These are phyloP conservation scores for Neophaeococcomyces mojaviensis DNA, from an alignment of 2,329 filamentous ascomycete genomes.

Conservation along the genomic window DNA sequence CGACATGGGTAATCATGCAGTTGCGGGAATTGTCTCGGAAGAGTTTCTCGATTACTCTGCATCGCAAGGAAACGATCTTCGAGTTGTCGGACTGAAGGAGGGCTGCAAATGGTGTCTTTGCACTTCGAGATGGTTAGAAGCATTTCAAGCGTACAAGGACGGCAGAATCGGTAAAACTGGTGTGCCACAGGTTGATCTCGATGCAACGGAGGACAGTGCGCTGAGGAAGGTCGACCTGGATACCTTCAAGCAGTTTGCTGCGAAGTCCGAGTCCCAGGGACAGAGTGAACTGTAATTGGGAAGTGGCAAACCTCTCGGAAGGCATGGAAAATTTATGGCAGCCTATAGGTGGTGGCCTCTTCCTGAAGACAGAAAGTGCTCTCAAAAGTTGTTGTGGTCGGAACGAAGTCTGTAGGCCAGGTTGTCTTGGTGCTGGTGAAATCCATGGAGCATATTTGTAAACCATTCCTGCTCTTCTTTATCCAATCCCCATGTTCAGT, in stretches of 20 bases:
- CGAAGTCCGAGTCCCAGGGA: constrained; percentile 21
- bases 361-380: too few species aligned
- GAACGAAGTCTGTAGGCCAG: too few species aligned
- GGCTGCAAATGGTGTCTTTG: constrained; percentile 61
- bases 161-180: constrained; percentile 27
- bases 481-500: too few species aligned
- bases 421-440: too few species aligned
- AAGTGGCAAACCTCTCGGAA: too few species aligned
- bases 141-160: constrained; percentile 46
- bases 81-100: constrained; percentile 47
- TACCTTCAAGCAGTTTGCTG: constrained; percentile 30
- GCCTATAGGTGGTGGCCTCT: too few species aligned
- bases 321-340: too few species aligned
- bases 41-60: constrained; percentile 58
- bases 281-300: constrained; percentile 1
- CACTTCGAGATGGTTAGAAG: constrained; percentile 53
- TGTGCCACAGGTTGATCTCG: constrained; percentile 28
- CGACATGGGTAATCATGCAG: constrained; percentile 54
- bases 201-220: constrained; percentile 32
- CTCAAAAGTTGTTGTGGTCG: too few species aligned
- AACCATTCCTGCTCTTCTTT: too few species aligned
- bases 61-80: constrained; percentile 53
- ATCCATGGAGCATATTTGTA: too few species aligned
- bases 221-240: constrained; percentile 30
- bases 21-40: constrained; percentile 51